These are phyloP conservation scores for Cucumis melo DNA, from an alignment of 306 rosid genomes.

Conservation along the genomic window DNA sequence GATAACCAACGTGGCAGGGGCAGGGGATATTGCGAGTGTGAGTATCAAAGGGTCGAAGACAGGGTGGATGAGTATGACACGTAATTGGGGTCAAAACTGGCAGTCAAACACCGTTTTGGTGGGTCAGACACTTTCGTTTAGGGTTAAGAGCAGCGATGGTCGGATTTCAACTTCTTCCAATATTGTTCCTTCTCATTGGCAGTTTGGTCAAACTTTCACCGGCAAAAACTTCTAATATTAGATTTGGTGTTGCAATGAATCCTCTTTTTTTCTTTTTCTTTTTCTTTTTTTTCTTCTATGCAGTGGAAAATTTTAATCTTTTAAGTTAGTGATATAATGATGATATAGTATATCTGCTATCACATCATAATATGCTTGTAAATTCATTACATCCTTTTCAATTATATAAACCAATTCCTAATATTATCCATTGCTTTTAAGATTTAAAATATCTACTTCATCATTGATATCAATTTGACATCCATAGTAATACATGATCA, in stretches of 20 bases:
- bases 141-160: slow-evolving; percentile 40
- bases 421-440: no score
- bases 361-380: neutral
- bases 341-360: neutral
- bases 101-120: slow-evolving; percentile 27
- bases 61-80: slow-evolving; percentile 50
- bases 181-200: slow-evolving; percentile 45
- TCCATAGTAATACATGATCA: no score
- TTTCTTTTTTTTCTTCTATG: no score
- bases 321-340: no score
- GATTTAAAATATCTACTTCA: no score
- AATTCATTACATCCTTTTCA: no score
- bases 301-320: no score
- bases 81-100: slow-evolving; percentile 75
- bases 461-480: no score
- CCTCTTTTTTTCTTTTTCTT: no score
- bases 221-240: slow-evolving; percentile 34
- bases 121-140: slow-evolving; percentile 56
- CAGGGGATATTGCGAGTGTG: slow-evolving; percentile 41
- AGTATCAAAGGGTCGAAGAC: slow-evolving; percentile 34
- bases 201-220: slow-evolving; percentile 51
- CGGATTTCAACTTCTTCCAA: slow-evolving; percentile 44
- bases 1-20: slow-evolving; percentile 52
- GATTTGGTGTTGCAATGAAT: neutral
- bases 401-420: no score